Base-by-base conservation (phyloP, 2,329 filamentous ascomycete genomes). In the Plenodomus tracheiphilus region DNA sequence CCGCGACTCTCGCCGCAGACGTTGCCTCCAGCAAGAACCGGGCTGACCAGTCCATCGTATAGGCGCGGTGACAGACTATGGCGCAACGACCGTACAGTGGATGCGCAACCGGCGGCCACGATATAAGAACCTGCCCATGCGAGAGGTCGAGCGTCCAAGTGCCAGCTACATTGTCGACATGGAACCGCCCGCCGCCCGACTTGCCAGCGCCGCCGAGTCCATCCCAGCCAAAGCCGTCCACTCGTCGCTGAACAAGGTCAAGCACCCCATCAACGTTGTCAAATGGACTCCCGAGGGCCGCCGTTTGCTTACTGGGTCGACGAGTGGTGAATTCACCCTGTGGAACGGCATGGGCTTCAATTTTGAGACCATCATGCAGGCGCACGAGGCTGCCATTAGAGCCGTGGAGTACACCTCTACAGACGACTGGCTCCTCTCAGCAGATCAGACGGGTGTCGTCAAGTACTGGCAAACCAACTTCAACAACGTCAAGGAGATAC, bases 391-490 rank as follows among this genome's bases (percentile, higher is more conserved):
- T 46, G 89, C 90, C 32, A 91, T 96, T 58, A 84, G 91, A 61
- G 86, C 88, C 9, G 80, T 92, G 39, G 85, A 85, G 57, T 99
- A 96, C 78, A 96, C 94, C 2, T 90, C 97, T 74, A 95, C 89
- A 63, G 90, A 96, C 68, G 94, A 99, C 75, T 99, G 94, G 93
- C 80, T 99, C 11, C 84, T 99, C 45, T 97, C 94, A 7, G 92
- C 90, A 44, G 94, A 97, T 69, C 92, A 97, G 72, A 91, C 94
- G 61, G 94, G 94, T 47, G 83, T 94, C 54, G 87, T 99, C 74
- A 97, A 97, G 76, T 99, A 99, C 76, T 97, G 93, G 90, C 91
- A 97, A 72, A 91, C 93, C 25, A 99, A 97, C 72, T 97, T 99
- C 77, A 97, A 99, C 80, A 97, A 97, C 65, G 91, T 97, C 51